A percentile compares a stretch with the other conserved stretches of the same genome.
Conservation (phyloP, 2,329 filamentous ascomycete genomes). For the Triangularia setosa region DNA sequence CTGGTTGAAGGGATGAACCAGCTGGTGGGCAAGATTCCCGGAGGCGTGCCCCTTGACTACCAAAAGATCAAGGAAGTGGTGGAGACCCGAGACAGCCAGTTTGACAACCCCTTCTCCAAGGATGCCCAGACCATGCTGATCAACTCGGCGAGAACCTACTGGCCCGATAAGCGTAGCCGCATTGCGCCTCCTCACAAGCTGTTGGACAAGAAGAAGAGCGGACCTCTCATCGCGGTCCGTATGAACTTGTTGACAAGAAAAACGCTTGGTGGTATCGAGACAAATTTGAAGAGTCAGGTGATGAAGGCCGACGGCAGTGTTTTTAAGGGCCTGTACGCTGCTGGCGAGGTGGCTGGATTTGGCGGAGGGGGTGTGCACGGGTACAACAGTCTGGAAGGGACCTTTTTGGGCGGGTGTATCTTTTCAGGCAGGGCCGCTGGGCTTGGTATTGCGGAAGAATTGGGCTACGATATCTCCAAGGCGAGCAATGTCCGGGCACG, state of each 20-base stretch:
- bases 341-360: constrained; percentile 58
- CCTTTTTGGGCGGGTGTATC: constrained; percentile 60
- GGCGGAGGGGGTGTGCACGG: constrained; percentile 61
- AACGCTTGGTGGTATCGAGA: constrained; percentile 58
- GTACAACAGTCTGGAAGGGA: constrained; percentile 59
- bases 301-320: constrained; percentile 45
- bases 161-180: constrained; percentile 49
- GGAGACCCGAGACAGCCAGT: constrained; percentile 52
- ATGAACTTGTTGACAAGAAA: constrained; percentile 60
- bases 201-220: constrained; percentile 48
- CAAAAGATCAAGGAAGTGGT: constrained; percentile 44
- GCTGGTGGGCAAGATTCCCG: constrained; percentile 41
- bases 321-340: constrained; percentile 56
- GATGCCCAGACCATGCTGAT: constrained; percentile 61
- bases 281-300: constrained; percentile 53
- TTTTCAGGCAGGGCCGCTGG: constrained; percentile 58
- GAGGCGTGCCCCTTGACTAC: constrained; percentile 46
- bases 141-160: constrained; percentile 52
- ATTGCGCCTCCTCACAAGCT: constrained; percentile 52
- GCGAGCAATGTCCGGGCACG: constrained; percentile 1
- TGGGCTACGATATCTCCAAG: not conserved
- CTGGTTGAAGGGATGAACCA: constrained; percentile 58
- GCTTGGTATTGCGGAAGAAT: constrained; percentile 49
- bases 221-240: constrained; percentile 57
- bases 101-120: constrained; percentile 54